A percentile compares a stretch with the other conserved stretches of the same genome.
Evolutionary conservation across 805 yeast species (phyloP).

Genomic region (Geotrichum ghanense): DNA sequence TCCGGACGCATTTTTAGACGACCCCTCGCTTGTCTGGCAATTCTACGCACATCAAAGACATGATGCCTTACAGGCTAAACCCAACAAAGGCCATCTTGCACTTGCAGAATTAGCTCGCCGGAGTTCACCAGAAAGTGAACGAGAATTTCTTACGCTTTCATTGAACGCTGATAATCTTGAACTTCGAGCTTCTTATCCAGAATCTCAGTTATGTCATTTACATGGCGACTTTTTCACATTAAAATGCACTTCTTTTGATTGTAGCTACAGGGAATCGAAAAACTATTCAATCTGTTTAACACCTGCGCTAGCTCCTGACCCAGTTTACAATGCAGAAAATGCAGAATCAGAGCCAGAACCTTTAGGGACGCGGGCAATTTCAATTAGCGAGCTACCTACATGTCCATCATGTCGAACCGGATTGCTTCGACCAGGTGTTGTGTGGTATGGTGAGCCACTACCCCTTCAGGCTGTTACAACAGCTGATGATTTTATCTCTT

Average conservation of each 20-base stretch:
- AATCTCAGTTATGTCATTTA: constrained; percentile 45
- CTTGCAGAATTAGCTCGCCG: constrained; percentile 48
- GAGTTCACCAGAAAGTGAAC: constrained; percentile 22
- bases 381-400: constrained; percentile 46
- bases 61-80: constrained; percentile 52
- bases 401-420: constrained; percentile 69
- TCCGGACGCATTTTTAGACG: constrained; percentile 76
- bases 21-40: constrained; percentile 87
- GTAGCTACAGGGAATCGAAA: constrained; percentile 44
- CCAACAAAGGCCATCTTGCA: constrained; percentile 65
- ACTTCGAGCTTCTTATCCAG: constrained; percentile 51
- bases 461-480: constrained; percentile 50
- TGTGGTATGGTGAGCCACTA: constrained; percentile 89
- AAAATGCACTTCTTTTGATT: constrained; percentile 64
- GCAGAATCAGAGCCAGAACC: not conserved
- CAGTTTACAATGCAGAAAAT: constrained; percentile 19
- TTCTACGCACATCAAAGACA: constrained; percentile 63
- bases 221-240: constrained; percentile 72
- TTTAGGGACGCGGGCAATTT: constrained; percentile 27
- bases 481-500: constrained; percentile 60
- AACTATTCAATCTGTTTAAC: constrained; percentile 51
- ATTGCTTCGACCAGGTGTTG: constrained; percentile 75
- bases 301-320: constrained; percentile 30
- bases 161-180: constrained; percentile 78
- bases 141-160: constrained; percentile 49